Evolutionary conservation across 495 filamentous ascomycete species (phyloP).

Genomic region (Trichoderma orchidacearum): DNA sequence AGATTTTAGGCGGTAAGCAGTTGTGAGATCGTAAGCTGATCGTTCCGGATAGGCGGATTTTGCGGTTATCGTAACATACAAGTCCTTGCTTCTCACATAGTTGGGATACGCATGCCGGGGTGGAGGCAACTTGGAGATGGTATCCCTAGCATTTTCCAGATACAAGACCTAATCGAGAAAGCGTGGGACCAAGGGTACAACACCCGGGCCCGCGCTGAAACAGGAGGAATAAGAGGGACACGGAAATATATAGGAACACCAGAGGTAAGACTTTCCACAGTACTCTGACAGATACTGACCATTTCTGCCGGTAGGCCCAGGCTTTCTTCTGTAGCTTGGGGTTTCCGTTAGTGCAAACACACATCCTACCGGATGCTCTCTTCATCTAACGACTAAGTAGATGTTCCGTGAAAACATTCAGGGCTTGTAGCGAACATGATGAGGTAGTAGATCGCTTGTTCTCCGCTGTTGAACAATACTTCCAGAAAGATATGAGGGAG

Average conservation of each 20-base stretch:
- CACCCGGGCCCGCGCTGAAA: constrained; percentile 56
- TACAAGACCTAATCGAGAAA: constrained; percentile 81
- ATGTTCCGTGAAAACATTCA: constrained; percentile 25
- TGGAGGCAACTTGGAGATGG: constrained; percentile 42
- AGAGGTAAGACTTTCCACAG: constrained; percentile 43
- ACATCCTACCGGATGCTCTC: neutral
- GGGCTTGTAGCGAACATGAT: constrained; percentile 4
- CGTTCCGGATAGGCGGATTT: constrained; percentile 49
- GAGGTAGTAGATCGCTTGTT: constrained; percentile 22
- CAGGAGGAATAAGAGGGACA: constrained; percentile 75
- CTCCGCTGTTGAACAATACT: constrained; percentile 65
- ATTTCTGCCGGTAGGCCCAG: constrained; percentile 45
- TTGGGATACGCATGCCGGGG: constrained; percentile 39
- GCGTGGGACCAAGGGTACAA: constrained; percentile 89
- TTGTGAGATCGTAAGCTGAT: neutral
- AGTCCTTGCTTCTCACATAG: constrained; percentile 75
- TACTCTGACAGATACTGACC: neutral
- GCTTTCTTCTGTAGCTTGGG: constrained; percentile 58
- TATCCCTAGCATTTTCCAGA: constrained; percentile 65
- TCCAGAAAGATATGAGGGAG: constrained; percentile 32
- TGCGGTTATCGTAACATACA: constrained; percentile 98
- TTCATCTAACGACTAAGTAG: constrained; percentile 5
- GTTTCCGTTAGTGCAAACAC: constrained; percentile 39
- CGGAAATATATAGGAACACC: constrained; percentile 94
- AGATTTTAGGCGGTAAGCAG: neutral